phyloP scores from a whole-genome alignment of 2,329 filamentous ascomycete species.

The Apiospora phragmitis region DNA sequence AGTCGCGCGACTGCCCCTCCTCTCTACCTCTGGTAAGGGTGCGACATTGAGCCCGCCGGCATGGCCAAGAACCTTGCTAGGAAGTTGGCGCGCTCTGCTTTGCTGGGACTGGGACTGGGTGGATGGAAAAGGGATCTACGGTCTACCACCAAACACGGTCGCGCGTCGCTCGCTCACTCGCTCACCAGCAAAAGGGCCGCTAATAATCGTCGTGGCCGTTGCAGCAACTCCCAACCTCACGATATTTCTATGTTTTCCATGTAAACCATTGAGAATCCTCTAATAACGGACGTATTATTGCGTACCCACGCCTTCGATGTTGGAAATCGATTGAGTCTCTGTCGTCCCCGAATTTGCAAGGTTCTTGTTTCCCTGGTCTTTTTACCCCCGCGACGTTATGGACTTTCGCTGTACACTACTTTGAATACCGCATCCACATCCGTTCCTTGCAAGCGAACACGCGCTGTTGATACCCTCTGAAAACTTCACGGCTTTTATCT shows the following conservation, averaged over 20 bases:
- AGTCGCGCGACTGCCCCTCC: neutral
- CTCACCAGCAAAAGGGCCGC: neutral
- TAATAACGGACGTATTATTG: neutral
- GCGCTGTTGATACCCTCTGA: neutral
- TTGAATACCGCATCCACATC: conserved; percentile 2
- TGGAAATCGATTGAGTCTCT: neutral
- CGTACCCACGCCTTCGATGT: neutral
- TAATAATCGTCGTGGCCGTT: neutral
- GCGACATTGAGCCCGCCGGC: neutral
- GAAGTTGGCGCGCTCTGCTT: neutral
- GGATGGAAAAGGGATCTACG: neutral
- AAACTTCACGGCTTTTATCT: neutral
- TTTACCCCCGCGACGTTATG: neutral
- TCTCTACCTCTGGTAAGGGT: neutral
- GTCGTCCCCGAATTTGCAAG: neutral
- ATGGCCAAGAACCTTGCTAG: neutral
- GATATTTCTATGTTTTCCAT: neutral
- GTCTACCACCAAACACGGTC: neutral
- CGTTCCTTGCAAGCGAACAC: neutral
- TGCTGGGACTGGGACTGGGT: neutral
- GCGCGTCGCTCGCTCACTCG: neutral
- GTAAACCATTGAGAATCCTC: neutral
- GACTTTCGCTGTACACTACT: conserved; percentile 1
- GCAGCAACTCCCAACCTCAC: neutral
- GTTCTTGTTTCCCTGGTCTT: neutral